Conservation (phyloP, 805 yeast species). For the Jamesozyma rosinii region DNA sequence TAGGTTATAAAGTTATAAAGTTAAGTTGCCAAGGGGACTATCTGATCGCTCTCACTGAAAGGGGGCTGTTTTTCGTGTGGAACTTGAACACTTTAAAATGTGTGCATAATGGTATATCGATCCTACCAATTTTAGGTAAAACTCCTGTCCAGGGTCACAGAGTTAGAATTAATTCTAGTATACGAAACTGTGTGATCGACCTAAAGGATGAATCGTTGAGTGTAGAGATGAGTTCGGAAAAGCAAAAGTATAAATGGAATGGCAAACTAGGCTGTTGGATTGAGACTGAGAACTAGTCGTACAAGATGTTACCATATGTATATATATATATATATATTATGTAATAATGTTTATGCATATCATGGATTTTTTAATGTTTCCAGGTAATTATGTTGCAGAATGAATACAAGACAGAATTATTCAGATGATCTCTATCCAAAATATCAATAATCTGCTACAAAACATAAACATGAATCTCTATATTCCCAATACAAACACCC, state of each 20-base stretch:
- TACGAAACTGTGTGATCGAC: conserved; percentile 5
- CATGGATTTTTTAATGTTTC: no score
- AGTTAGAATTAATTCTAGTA: conserved; percentile 22
- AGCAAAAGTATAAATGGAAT: conserved; percentile 16
- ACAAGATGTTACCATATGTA: no score
- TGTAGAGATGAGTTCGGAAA: conserved; percentile 13
- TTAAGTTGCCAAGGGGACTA: conserved; percentile 31
- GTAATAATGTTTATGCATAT: no score
- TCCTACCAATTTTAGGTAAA: conserved; percentile 22
- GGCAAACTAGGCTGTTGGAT: conserved; percentile 25
- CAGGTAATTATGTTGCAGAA: no score
- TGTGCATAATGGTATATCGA: conserved; percentile 20
- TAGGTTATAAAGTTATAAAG: conserved; percentile 43
- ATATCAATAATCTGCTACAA: no score
- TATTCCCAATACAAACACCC: no score
- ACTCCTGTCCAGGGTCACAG: conserved; percentile 20
- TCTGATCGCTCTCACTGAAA: conserved; percentile 49
- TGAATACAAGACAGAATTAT: no score
- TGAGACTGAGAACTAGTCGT: not conserved
- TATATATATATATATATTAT: no score
- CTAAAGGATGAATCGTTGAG: conserved; percentile 7
- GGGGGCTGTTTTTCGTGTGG: conserved; percentile 42
- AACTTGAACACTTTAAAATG: conserved; percentile 13
- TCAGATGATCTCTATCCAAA: no score
- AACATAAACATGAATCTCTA: no score